Evolutionary conservation across 768 basidiomycete genomes (phyloP), one percentile per base, ranked within the genome.

Genomic region (Cantharellus cinnabarinus): DNA sequence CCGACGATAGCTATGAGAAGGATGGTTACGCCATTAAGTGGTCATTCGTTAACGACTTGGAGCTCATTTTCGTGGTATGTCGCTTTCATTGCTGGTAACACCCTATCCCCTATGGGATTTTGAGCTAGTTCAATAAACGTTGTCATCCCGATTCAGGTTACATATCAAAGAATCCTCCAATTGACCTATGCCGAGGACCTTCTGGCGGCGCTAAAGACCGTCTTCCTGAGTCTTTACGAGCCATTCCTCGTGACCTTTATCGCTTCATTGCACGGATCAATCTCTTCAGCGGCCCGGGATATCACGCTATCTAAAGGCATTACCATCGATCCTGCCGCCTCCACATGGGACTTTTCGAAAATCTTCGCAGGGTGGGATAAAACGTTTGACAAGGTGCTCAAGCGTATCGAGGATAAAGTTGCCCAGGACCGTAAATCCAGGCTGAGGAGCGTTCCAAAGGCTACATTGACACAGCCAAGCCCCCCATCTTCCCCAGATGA

Each of bases 101-200:
- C 58, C 5, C 55, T 3, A 42, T 41, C 10, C 59, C 15, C 48
- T 4, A 37, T 61, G 4, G 7, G 10, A 10, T 7, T 4, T 37
- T 51, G 20, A 42, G 4, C 5, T 41, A 58, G 39, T 54, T 0
- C 52, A 54, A 54, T 54, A 10, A 48, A 29, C 10, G 10, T 10
- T 48, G 44, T 48, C 20, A 29, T 29, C 20, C 20, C 20, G 20
- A 29, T 48, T 1, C 65, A 94, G 90, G 90, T 94, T 58, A 89
- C 91, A 42, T 98, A 95, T 73, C 91, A 95, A 67, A 86, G 93
- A 59, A 89, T 99, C 61, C 77, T 99, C 15, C 91, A 94, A 62
- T 77, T 99, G 42, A 83, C 90, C 4, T 98, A 97, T 67, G 84
- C 95, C 59, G 89, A 93, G 0, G 86, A 89, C 50, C 80, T 99